phyloP scores from a whole-genome alignment of 495 filamentous ascomycete species.

The Daldinia vernicosa region DNA sequence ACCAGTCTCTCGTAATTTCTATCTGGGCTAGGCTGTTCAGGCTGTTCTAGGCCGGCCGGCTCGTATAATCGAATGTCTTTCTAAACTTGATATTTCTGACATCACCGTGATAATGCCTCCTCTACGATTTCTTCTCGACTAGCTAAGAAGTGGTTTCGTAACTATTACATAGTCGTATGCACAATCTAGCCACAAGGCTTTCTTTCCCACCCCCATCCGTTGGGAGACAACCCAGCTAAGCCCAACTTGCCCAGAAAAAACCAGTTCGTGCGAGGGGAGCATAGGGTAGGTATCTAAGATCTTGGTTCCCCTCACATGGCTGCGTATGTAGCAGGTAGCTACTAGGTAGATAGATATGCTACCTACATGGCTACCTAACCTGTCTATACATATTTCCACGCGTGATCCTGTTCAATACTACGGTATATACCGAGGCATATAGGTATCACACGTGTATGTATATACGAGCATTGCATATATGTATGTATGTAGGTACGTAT shows the following conservation, averaged over 20 bases:
- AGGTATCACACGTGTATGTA: constrained; percentile 3
- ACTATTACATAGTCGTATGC: background rate
- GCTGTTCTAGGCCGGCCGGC: background rate
- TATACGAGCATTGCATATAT: background rate
- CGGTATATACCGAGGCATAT: background rate
- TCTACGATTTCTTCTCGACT: background rate
- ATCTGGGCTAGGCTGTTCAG: background rate
- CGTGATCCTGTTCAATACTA: background rate
- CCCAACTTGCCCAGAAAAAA: background rate
- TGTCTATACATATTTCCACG: too few species aligned
- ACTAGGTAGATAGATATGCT: too few species aligned
- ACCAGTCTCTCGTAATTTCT: too few species aligned
- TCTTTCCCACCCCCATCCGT: background rate
- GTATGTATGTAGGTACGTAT: background rate
- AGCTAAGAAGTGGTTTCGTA: background rate
- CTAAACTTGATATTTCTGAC: background rate
- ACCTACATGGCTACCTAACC: too few species aligned
- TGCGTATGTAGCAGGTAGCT: too few species aligned
- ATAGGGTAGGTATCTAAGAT: background rate
- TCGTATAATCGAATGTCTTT: background rate
- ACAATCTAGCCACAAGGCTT: background rate
- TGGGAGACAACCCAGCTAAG: background rate
- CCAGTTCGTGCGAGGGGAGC: background rate
- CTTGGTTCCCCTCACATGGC: background rate
- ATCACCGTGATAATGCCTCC: background rate